Conservation (phyloP, 2,329 filamentous ascomycete genomes). For the Dactylellina leptospora region DNA sequence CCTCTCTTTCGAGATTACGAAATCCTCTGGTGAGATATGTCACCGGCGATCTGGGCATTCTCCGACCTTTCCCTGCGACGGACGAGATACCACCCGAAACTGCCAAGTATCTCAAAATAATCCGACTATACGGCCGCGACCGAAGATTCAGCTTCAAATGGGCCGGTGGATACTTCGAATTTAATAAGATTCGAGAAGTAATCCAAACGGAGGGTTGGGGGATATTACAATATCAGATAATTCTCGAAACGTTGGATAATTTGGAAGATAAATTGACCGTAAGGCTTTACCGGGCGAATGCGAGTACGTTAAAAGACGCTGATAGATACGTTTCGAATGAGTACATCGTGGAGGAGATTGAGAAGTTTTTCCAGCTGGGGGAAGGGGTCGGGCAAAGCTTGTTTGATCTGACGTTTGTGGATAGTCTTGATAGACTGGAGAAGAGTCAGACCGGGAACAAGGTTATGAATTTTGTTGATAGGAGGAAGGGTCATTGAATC, state of each 20-base stretch:
- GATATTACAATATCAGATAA: constrained; percentile 63
- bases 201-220: constrained; percentile 52
- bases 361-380: not conserved
- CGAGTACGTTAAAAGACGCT: not conserved
- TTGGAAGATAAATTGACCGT: constrained; percentile 6
- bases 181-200: constrained; percentile 56
- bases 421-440: not conserved
- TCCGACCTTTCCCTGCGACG: constrained; percentile 59
- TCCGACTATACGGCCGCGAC: constrained; percentile 61
- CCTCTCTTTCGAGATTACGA: constrained; percentile 62
- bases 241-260: constrained; percentile 56
- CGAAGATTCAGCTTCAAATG: constrained; percentile 61
- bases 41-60: constrained; percentile 62
- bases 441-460: not conserved
- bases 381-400: not conserved
- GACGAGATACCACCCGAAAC: constrained; percentile 30
- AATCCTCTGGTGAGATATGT: too few species aligned
- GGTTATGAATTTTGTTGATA: not conserved
- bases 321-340: too few species aligned
- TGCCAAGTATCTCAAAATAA: constrained; percentile 58
- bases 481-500: too few species aligned
- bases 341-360: not conserved
- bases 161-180: constrained; percentile 60
- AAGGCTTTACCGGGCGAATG: constrained; percentile 24
- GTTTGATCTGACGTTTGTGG: not conserved